phyloP scores from a whole-genome alignment of 1,284 basidiomycete genomes.

The Trametes versicolor region DNA sequence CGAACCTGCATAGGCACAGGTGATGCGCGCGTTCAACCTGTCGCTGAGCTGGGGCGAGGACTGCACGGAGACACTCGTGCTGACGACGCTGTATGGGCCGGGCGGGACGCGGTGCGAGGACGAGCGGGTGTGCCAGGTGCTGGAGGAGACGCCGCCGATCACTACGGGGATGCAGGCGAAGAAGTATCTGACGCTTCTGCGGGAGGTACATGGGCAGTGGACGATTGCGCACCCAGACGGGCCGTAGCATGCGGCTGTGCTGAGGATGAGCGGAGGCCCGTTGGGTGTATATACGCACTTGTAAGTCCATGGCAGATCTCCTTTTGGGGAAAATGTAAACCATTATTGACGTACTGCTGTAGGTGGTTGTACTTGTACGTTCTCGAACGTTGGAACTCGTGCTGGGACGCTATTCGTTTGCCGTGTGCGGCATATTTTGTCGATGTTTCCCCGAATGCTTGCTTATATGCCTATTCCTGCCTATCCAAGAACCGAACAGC shows the following conservation, averaged over 20 bases:
- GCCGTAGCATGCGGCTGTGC: background rate
- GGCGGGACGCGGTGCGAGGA: conserved; percentile 60
- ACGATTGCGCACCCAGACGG: conserved; percentile 33
- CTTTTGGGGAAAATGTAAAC: no score
- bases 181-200: conserved; percentile 58
- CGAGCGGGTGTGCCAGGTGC: conserved; percentile 57
- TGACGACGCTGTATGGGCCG: conserved; percentile 66
- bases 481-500: background rate
- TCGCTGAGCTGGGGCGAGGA: conserved; percentile 54
- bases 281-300: background rate
- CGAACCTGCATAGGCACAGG: conserved; percentile 54
- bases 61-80: conserved; percentile 59
- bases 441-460: conserved; percentile 17
- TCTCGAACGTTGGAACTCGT: background rate
- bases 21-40: conserved; percentile 61
- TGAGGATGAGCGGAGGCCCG: no score
- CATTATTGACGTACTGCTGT: background rate
- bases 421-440: conserved; percentile 2
- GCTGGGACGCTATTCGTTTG: background rate
- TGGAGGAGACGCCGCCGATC: conserved; percentile 55
- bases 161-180: conserved; percentile 53
- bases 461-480: conserved; percentile 7
- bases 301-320: background rate
- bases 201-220: conserved; percentile 52
- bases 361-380: background rate